Percentiles rank a stretch among this genome's conserved stretches.
These are phyloP conservation scores for Myriosclerotinia duriaeana DNA, from an alignment of 2,329 filamentous ascomycete genomes.

Conservation along the genomic window DNA sequence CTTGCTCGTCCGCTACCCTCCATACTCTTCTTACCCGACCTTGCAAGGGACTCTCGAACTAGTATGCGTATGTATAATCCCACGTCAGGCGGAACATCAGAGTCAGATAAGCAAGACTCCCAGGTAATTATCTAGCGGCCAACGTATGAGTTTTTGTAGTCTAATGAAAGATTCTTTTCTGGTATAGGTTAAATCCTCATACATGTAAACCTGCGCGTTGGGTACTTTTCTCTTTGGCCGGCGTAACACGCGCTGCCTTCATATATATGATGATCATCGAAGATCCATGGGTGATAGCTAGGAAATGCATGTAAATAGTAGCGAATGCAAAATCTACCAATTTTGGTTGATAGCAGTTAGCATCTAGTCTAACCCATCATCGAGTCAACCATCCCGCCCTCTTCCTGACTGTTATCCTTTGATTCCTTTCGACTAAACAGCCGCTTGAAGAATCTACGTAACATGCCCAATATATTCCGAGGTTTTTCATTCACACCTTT, in stretches of 20 bases:
- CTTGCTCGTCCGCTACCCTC: too few species aligned
- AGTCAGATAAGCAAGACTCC: neutral
- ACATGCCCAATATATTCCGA: neutral
- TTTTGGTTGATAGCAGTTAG: neutral
- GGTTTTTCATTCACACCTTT: neutral
- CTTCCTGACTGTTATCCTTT: too few species aligned
- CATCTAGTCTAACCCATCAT: neutral
- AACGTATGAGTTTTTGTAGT: neutral
- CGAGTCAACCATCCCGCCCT: neutral
- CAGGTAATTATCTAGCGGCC: neutral
- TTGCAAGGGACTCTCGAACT: too few species aligned
- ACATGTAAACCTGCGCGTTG: neutral
- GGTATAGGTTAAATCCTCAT: neutral
- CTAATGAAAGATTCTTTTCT: neutral
- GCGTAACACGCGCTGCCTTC: neutral
- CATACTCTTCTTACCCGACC: too few species aligned
- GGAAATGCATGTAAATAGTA: neutral
- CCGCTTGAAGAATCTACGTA: neutral
- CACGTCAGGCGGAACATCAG: too few species aligned
- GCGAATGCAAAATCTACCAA: neutral
- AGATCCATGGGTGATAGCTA: neutral
- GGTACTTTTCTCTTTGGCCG: neutral
- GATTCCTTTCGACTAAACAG: neutral
- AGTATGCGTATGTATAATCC: too few species aligned
- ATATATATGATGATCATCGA: neutral